Conservation (phyloP, 2,329 filamentous ascomycete species). For the Hypoxylon rubiginosum region DNA sequence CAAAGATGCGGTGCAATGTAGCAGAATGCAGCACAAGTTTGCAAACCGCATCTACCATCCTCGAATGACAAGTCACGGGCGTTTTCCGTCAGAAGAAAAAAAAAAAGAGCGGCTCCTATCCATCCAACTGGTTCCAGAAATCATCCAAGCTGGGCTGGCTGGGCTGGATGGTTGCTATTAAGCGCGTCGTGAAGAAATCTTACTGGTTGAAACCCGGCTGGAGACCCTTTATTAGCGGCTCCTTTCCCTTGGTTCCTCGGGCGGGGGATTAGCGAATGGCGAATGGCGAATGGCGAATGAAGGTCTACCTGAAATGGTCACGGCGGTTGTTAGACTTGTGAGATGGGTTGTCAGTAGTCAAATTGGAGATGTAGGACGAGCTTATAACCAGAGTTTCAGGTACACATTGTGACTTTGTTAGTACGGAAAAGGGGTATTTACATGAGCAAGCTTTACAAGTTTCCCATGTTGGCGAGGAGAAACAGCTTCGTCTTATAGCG, state of each 20-base stretch:
- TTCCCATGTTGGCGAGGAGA: no score
- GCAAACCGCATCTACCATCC: conserved; percentile 9
- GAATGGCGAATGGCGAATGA: conserved; percentile 19
- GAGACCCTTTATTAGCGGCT: conserved; percentile 32
- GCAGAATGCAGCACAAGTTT: conserved; percentile 3
- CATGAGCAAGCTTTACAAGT: no score
- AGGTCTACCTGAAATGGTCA: conserved; percentile 14
- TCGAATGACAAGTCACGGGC: conserved; percentile 12
- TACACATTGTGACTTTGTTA: background rate
- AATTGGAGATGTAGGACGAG: background rate
- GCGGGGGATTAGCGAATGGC: conserved; percentile 25
- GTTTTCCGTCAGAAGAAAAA: conserved; percentile 6
- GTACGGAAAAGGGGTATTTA: background rate
- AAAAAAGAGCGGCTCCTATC: conserved; percentile 28
- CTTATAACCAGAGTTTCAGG: background rate
- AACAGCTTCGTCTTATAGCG: no score
- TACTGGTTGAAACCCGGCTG: conserved; percentile 25
- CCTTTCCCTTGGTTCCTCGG: conserved; percentile 29
- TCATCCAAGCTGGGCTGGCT: conserved; percentile 8
- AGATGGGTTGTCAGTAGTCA: background rate
- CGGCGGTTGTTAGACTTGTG: conserved; percentile 14
- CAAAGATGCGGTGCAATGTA: background rate
- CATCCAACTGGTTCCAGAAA: conserved; percentile 30
- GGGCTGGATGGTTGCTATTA: conserved; percentile 29
- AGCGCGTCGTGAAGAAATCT: conserved; percentile 41